Evolutionary conservation across 306 rosid species (phyloP).

Genomic region (Carpinus fangiana): DNA sequence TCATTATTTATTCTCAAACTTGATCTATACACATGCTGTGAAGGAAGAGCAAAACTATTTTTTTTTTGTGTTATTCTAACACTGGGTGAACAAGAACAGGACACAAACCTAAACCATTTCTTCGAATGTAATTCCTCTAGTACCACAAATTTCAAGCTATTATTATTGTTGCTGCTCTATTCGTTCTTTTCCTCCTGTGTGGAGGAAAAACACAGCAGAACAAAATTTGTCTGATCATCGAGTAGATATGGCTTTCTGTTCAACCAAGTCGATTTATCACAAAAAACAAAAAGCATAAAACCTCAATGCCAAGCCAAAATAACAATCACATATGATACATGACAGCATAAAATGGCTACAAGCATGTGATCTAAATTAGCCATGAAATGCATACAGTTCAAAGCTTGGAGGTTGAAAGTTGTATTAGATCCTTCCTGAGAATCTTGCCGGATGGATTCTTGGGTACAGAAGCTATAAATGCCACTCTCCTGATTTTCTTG

Average conservation of each 20-base stretch:
- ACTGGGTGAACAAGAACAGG: no score
- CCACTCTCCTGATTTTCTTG: conserved; percentile 74
- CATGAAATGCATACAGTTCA: conserved; percentile 17
- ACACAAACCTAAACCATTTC: no score
- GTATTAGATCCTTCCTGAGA: conserved; percentile 90
- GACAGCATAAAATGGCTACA: not conserved
- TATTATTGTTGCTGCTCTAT: not conserved
- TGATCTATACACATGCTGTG: no score
- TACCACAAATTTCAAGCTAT: not conserved
- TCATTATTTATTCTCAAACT: no score
- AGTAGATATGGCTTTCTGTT: not conserved
- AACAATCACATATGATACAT: not conserved
- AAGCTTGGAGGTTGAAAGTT: conserved; percentile 76
- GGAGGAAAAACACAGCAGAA: not conserved
- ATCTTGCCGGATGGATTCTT: conserved; percentile 93
- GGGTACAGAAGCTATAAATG: conserved; percentile 75
- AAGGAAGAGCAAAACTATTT: no score
- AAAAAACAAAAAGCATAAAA: not conserved
- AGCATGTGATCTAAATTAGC: not conserved
- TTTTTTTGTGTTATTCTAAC: no score
- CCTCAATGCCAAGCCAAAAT: not conserved
- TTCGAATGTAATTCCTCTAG: no score
- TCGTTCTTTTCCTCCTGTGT: not conserved
- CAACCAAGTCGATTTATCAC: not conserved
- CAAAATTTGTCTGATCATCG: not conserved